Percentiles rank a stretch among this genome's conserved stretches.
Evolutionary conservation across 768 basidiomycete genomes (phyloP).

Genomic region (Chalciporus sphaerocephalus): DNA sequence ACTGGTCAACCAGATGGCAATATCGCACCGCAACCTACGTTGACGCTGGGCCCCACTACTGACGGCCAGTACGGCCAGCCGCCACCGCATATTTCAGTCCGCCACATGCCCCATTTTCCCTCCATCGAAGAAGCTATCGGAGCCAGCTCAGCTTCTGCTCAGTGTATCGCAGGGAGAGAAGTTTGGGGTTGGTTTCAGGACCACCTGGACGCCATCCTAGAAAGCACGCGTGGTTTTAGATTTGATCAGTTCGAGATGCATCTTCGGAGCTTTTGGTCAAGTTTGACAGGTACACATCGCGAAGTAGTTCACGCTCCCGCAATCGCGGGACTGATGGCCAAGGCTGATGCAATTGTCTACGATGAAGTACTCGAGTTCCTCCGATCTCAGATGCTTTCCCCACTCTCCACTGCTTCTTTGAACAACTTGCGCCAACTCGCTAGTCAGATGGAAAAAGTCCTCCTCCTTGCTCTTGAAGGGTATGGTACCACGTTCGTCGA

Average conservation of each 20-base stretch:
- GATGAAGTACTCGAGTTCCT: constrained; percentile 88
- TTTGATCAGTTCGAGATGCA: constrained; percentile 91
- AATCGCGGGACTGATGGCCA: constrained; percentile 83
- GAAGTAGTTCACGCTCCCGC: constrained; percentile 87
- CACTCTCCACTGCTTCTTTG: constrained; percentile 63
- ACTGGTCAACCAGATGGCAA: constrained; percentile 51
- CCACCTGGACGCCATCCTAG: constrained; percentile 78
- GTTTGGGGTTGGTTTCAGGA: constrained; percentile 93
- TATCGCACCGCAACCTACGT: constrained; percentile 51
- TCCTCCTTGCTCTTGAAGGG: constrained; percentile 72
- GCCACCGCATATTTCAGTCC: constrained; percentile 59
- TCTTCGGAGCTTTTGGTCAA: constrained; percentile 81
- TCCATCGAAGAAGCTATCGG: constrained; percentile 83
- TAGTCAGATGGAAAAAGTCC: constrained; percentile 88
- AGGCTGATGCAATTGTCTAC: constrained; percentile 86
- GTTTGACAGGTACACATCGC: constrained; percentile 66
- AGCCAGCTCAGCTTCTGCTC: constrained; percentile 66
- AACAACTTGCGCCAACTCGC: constrained; percentile 75
- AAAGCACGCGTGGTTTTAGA: constrained; percentile 70
- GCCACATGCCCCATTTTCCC: constrained; percentile 76
- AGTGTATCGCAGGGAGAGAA: constrained; percentile 75
- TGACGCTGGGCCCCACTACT: constrained; percentile 46
- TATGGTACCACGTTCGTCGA: constrained; percentile 89
- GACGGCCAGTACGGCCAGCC: constrained; percentile 45
- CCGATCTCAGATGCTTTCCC: constrained; percentile 78